These are phyloP conservation scores for Boletellus emodensis DNA, from an alignment of 768 basidiomycete species.

Conservation along the genomic window DNA sequence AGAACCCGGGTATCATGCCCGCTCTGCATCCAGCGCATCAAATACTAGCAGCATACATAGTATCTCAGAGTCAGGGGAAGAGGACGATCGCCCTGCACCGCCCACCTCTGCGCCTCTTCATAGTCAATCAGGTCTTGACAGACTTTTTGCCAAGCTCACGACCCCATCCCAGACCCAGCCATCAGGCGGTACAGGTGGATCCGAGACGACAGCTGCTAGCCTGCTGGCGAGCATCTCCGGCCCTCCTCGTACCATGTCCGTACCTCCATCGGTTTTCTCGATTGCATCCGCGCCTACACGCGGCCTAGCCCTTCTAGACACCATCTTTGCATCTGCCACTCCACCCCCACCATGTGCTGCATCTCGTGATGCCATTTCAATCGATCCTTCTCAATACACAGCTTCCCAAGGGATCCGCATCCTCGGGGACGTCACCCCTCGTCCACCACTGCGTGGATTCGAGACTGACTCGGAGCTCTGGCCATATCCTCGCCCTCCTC, in stretches of 20 bases:
- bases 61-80: constrained; percentile 32
- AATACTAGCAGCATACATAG: constrained; percentile 34
- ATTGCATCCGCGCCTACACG: constrained; percentile 31
- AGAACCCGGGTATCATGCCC: constrained; percentile 27
- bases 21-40: constrained; percentile 32
- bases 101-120: constrained; percentile 14
- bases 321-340: constrained; percentile 71
- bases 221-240: constrained; percentile 50
- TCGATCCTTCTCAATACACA: constrained; percentile 19
- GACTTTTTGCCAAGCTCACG: constrained; percentile 40
- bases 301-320: constrained; percentile 59
- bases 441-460: constrained; percentile 40
- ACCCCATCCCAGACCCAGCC: constrained; percentile 15
- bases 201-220: constrained; percentile 37
- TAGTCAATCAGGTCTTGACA: constrained; percentile 39
- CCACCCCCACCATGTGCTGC: constrained; percentile 21
- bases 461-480: constrained; percentile 63
- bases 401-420: constrained; percentile 15
- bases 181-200: constrained; percentile 21
- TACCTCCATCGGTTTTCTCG: constrained; percentile 28
- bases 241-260: constrained; percentile 30
- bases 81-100: constrained; percentile 12
- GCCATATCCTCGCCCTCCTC: constrained; percentile 57
- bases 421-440: constrained; percentile 59
- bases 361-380: constrained; percentile 14